phyloP scores from a whole-genome alignment of 441 rosid species.

The Sinapis alba region DNA sequence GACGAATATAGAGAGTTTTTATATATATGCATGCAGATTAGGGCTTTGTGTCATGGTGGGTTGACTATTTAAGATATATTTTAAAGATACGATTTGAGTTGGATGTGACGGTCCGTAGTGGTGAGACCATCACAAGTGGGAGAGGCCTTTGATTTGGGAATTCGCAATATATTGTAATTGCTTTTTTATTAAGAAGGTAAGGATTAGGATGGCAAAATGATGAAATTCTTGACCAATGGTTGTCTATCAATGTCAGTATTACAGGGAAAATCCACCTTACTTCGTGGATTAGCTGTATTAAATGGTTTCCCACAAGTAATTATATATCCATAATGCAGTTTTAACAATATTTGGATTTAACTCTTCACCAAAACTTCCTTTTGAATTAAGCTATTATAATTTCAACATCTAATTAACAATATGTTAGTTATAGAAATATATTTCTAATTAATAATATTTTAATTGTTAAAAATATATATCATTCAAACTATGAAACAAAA shows the following conservation, averaged over 20 bases:
- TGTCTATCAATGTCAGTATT: slow-evolving; percentile 24
- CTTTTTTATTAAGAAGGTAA: slow-evolving; percentile 26
- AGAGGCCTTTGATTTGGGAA: slow-evolving; percentile 11
- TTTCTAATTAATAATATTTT: no score
- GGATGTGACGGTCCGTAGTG: slow-evolving; percentile 19
- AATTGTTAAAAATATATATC: no score
- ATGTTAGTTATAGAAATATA: no score
- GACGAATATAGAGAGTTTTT: neutral
- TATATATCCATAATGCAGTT: neutral
- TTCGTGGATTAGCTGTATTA: slow-evolving; percentile 7
- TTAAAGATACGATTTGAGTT: slow-evolving; percentile 2
- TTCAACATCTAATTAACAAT: no score
- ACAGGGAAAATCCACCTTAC: no score
- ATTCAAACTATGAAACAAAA: no score
- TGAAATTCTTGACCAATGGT: slow-evolving; percentile 22
- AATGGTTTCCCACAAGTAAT: slow-evolving; percentile 3
- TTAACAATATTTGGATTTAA: neutral
- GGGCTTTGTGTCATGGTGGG: slow-evolving; percentile 20
- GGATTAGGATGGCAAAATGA: slow-evolving; percentile 26
- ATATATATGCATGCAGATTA: slow-evolving; percentile 12
- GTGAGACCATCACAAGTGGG: slow-evolving; percentile 24
- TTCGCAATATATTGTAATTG: slow-evolving; percentile 4
- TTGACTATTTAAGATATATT: slow-evolving; percentile 33
- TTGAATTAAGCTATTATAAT: no score
- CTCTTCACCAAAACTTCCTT: neutral